Base-by-base conservation (phyloP, 768 basidiomycete species). In the Coprinellus aureogranulatus region DNA sequence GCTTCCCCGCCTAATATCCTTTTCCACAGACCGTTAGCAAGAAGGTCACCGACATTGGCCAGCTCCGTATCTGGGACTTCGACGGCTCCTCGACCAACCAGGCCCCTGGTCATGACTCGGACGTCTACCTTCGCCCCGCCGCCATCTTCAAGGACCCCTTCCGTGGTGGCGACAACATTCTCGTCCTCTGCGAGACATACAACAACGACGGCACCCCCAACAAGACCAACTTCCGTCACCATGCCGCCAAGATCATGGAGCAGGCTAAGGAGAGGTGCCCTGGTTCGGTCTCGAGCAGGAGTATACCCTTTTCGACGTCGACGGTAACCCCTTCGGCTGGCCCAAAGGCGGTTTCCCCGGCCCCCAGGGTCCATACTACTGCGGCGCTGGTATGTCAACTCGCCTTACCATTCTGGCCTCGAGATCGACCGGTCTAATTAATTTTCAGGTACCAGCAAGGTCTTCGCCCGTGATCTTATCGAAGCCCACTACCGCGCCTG, bases 261-360 rank as follows among this genome's bases (percentile, higher is more conserved):
- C 84, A 87, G 58, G 91, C 89, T 65, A 91, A 91, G 76, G 87
- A 86, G 18, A 68, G 23, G 77, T 77, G 54, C 97, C 97, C 30
- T 99, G 97, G 97, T 98, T 99, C 73, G 94, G 96, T 77, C 80
- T 98, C 61, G 96, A 98, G 76, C 97, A 99, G 75, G 97, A 98
- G 72, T 99, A 98, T 82, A 98, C 96, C 65, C 88, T 99, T 64
- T 90, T 99, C 67, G 94, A 94, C 70, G 82, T 80, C 62, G 97
- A 98, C 72, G 94, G 88, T 64, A 80, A 82, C 60, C 96, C 96
- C 46, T 90, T 80, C 74, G 94, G 93, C 55, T 98, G 97, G 97
- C 97, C 97, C 68, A 94, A 94, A 77, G 94, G 94, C 67, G 97
- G 97, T 77, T 99, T 98, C 89, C 97, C 97, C 61, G 97, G 91